These are phyloP conservation scores for Entomophthora muscae DNA, from an alignment of 371 early-diverging fungal genomes.

Conservation along the genomic window DNA sequence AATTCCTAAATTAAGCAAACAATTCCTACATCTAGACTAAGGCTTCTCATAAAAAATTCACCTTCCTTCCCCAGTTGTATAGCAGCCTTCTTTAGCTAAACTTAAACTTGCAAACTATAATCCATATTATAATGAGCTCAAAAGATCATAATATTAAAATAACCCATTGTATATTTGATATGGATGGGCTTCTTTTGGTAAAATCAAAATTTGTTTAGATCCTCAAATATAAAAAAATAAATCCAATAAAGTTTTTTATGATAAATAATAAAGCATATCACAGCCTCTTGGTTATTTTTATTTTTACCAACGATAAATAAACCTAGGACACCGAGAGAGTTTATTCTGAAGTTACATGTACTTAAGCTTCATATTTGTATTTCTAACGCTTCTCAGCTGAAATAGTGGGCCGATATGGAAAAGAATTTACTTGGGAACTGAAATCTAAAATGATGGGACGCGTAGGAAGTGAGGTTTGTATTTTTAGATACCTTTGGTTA, in stretches of 20 bases:
- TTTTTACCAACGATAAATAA: slow-evolving; percentile 15
- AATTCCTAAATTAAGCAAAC: too few relatives aligned
- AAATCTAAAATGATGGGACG: slow-evolving; percentile 72
- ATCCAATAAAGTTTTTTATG: too few relatives aligned
- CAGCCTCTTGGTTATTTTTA: too few relatives aligned
- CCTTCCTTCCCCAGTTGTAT: too few relatives aligned
- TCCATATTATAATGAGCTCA: too few relatives aligned
- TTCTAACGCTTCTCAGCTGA: slow-evolving; percentile 18
- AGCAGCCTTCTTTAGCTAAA: too few relatives aligned
- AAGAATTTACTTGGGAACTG: slow-evolving; percentile 54
- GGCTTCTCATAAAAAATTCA: too few relatives aligned
- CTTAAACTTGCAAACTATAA: too few relatives aligned
- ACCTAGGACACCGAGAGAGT: slow-evolving; percentile 74
- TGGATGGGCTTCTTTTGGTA: slow-evolving; percentile 47
- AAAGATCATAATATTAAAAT: slow-evolving; percentile 25
- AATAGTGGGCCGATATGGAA: slow-evolving; percentile 41
- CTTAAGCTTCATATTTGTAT: background rate
- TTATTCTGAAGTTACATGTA: slow-evolving; percentile 64
- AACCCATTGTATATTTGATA: slow-evolving; percentile 71
- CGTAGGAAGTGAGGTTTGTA: slow-evolving; percentile 35
- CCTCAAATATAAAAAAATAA: too few relatives aligned
- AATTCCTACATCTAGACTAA: too few relatives aligned
- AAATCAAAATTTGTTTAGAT: too few relatives aligned
- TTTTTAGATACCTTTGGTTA: background rate
- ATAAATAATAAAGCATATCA: too few relatives aligned